These are phyloP conservation scores for Euphorbia tirucalli DNA, from an alignment of 345 rosid genomes.

Conservation along the genomic window DNA sequence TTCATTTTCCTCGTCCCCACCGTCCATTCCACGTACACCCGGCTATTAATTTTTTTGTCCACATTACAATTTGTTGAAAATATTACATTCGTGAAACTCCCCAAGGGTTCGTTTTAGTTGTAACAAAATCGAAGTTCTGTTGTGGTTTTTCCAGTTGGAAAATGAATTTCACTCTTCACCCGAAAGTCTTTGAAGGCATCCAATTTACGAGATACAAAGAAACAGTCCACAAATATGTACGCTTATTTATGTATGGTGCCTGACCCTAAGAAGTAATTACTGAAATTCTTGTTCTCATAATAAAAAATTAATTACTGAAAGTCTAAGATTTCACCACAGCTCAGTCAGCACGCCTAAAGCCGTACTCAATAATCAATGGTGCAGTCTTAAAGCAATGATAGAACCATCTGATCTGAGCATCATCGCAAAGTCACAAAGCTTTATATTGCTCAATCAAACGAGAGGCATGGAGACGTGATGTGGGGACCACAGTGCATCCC, in stretches of 20 bases:
- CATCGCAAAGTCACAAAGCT: constrained; percentile 49
- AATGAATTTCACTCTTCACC: too few species aligned
- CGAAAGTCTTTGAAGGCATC: too few species aligned
- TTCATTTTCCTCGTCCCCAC: not conserved
- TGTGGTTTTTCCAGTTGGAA: too few species aligned
- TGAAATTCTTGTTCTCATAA: not conserved
- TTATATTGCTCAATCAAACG: constrained; percentile 88
- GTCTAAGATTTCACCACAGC: not conserved
- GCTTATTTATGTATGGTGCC: too few species aligned
- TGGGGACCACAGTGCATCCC: constrained; percentile 77
- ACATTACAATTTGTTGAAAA: not conserved
- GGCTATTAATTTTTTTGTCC: not conserved
- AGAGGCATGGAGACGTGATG: constrained; percentile 92
- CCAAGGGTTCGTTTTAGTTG: too few species aligned
- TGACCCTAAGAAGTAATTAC: too few species aligned
- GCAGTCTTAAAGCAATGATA: not conserved
- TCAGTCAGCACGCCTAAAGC: not conserved
- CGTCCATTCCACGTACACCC: not conserved
- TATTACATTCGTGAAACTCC: not conserved
- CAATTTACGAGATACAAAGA: too few species aligned
- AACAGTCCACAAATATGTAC: too few species aligned
- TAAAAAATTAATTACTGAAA: not conserved
- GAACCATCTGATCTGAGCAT: not conserved
- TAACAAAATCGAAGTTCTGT: too few species aligned
- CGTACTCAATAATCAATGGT: not conserved